phyloP scores from a whole-genome alignment of 441 rosid genomes.

The Croton laevigatus region DNA sequence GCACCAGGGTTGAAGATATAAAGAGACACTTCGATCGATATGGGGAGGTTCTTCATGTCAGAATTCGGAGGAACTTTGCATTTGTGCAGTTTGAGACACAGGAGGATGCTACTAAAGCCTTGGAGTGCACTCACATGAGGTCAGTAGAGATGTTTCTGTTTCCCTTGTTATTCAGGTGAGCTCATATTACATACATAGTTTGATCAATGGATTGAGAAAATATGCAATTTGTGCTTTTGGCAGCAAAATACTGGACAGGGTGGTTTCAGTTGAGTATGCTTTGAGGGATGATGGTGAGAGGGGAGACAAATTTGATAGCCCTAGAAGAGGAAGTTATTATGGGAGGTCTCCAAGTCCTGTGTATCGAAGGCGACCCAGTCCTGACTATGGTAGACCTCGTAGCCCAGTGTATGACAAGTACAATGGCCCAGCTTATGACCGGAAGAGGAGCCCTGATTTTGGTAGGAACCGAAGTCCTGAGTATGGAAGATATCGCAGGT shows the following conservation, averaged over 20 bases:
- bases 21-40: conserved; percentile 71
- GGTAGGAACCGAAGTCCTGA: conserved; percentile 56
- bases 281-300: conserved; percentile 73
- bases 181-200: background rate
- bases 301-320: conserved; percentile 54
- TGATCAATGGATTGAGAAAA: too few species aligned
- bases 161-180: background rate
- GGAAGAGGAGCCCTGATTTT: conserved; percentile 47
- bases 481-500: conserved; percentile 65
- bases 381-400: conserved; percentile 61
- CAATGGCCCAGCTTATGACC: conserved; percentile 42
- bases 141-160: conserved; percentile 13
- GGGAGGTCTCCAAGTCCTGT: conserved; percentile 63
- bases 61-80: conserved; percentile 75
- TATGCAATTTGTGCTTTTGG: background rate
- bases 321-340: conserved; percentile 47
- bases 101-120: conserved; percentile 80
- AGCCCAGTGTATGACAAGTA: conserved; percentile 59
- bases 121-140: conserved; percentile 79
- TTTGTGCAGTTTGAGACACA: conserved; percentile 79
- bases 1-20: conserved; percentile 65
- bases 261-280: conserved; percentile 90
- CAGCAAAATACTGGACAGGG: conserved; percentile 78
- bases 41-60: conserved; percentile 67
- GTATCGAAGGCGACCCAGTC: conserved; percentile 58